Percentiles rank a stretch among this genome's conserved stretches.
Evolutionary conservation across 495 filamentous ascomycete species (phyloP).

Genomic region (Aspergillus funiculosus): DNA sequence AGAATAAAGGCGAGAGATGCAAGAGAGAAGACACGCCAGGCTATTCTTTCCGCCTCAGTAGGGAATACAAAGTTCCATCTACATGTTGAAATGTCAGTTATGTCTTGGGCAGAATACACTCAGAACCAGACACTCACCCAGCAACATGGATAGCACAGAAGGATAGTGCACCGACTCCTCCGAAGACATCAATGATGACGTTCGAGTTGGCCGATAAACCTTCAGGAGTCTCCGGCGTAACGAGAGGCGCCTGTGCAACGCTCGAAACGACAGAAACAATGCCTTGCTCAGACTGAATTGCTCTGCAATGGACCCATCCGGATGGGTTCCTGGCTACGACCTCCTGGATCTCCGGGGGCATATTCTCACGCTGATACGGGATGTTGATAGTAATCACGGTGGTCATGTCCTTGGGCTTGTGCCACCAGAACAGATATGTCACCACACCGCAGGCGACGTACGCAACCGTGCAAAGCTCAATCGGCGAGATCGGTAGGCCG

Average conservation of each 20-base stretch:
- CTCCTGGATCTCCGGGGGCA: not conserved
- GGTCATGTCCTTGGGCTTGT: conserved; percentile 11
- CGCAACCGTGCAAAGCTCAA: conserved; percentile 8
- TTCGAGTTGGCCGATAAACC: no score
- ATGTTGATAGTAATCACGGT: conserved; percentile 1
- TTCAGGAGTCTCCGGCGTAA: no score
- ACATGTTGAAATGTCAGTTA: not conserved
- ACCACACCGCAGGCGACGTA: conserved; percentile 7
- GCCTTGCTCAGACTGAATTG: not conserved
- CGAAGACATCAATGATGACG: not conserved
- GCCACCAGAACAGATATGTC: conserved; percentile 4
- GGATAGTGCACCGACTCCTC: not conserved
- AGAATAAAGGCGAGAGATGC: not conserved
- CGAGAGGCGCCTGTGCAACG: no score
- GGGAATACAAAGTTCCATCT: not conserved
- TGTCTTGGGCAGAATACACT: not conserved
- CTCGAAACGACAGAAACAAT: no score
- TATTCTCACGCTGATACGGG: not conserved
- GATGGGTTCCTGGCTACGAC: not conserved
- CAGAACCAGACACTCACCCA: not conserved
- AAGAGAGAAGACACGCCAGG: not conserved
- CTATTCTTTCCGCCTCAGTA: not conserved
- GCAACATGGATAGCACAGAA: conserved; percentile 1
- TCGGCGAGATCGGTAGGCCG: not conserved
- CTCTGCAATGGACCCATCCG: not conserved